Conservation (phyloP, 176 grass and related monocot species). For the Oryza officinalis region DNA sequence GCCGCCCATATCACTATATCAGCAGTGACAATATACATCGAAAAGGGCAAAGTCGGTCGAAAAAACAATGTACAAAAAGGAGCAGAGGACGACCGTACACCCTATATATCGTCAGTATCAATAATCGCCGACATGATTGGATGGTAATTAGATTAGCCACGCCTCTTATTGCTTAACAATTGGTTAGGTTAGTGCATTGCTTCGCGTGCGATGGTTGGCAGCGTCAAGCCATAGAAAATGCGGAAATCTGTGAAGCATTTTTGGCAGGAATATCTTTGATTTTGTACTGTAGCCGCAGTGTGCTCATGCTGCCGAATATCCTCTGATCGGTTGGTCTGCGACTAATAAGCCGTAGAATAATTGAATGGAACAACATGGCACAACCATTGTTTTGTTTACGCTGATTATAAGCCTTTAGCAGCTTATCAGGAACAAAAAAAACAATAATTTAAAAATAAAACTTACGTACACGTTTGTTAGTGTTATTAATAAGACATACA, state of each 20-base stretch:
- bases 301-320: neutral
- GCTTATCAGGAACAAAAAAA: too few species aligned
- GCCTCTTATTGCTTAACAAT: neutral
- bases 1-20: conserved; percentile 29
- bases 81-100: neutral
- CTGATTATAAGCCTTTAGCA: too few species aligned
- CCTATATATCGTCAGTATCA: neutral
- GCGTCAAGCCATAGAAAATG: neutral
- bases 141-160: neutral
- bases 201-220: neutral
- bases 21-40: neutral
- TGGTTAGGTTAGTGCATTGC: neutral
- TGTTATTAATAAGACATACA: too few species aligned
- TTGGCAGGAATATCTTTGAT: neutral
- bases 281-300: too few species aligned
- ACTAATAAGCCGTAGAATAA: too few species aligned
- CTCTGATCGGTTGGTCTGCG: too few species aligned
- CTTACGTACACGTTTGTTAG: too few species aligned
- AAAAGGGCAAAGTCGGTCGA: conserved; percentile 29
- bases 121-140: conserved; percentile 27
- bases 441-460: too few species aligned
- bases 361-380: too few species aligned
- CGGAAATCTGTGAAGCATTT: neutral
- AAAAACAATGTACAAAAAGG: neutral
- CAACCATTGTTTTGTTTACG: too few species aligned